Base-by-base conservation (phyloP, 2,329 filamentous ascomycete species). In the Cladorrhinum sp. region DNA sequence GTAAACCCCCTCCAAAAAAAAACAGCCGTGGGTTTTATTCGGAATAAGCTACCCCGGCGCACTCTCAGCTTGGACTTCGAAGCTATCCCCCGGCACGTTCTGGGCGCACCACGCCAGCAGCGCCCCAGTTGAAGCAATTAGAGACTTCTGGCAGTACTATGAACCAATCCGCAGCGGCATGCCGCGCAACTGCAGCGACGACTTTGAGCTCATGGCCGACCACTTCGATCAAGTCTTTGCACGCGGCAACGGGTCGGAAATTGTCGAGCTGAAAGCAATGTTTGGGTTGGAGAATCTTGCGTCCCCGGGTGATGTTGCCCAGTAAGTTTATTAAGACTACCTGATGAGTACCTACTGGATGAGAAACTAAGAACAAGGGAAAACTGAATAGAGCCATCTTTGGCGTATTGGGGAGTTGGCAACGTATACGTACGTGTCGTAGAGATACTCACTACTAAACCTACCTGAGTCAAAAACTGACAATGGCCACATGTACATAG, bases 61-160 rank as follows among this genome's bases (percentile, higher is more conserved):
- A 4, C 72, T 86, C 16, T 70, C 81, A 1, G 83, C 81, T 0
- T 85, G 83, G 82, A 82, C 78, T 2, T 79, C 80, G 36, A 78
- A 78, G 64, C 62, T 79, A 2, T 72, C 77, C 1, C 81, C 82
- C 0, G 83, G 80, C 6, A 85, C 81, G 0, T 83, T 84, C 70
- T 86, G 83, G 83, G 83, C 82, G 1, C 85, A 85, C 64, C 81
- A 84, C 69, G 74, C 82, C 2, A 82, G 80, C 27, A 82, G 79
- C 68, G 84, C 79, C 0, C 80, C 81, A 0, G 82, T 86, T 1
- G 72, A 86, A 65, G 78, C 80, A 1, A 77, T 85, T 32, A 76
- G 78, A 23, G 76, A 86, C 69, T 85, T 80, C 67, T 86, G 82
- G 82, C 74, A 80, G 69, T 86, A 86, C 66, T 86, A 84, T 66